Conservation (phyloP, 164 flowering plant genomes). For the Vitis riparia region DNA sequence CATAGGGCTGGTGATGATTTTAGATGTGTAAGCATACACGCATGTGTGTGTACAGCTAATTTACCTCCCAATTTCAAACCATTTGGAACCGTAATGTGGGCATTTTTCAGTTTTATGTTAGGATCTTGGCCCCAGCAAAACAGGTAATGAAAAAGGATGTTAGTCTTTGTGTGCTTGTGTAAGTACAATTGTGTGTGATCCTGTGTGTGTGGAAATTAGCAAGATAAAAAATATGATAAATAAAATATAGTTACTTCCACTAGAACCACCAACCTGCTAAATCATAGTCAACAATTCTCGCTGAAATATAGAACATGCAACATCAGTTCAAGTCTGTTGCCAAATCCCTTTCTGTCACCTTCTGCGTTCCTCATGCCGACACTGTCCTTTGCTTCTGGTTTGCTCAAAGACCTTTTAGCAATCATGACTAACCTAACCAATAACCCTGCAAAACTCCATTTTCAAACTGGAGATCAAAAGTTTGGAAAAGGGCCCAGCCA, state of each 20-base stretch:
- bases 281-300: constrained; percentile 13
- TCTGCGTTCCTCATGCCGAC: constrained; percentile 25
- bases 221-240: neutral
- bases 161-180: no score
- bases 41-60: no score
- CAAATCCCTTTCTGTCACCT: constrained; percentile 29
- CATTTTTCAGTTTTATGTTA: no score
- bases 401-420: constrained; percentile 27
- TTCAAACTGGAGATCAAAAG: constrained; percentile 28
- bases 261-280: constrained; percentile 18
- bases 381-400: constrained; percentile 24
- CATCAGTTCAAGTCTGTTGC: constrained; percentile 21
- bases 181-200: no score
- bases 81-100: no score
- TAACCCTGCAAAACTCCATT: constrained; percentile 15
- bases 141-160: no score
- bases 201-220: neutral
- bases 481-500: constrained; percentile 18
- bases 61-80: no score
- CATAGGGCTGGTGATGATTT: no score
- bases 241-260: neutral
- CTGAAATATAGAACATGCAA: constrained; percentile 15
- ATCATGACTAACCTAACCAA: constrained; percentile 24
- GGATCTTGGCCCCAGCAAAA: no score
- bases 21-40: no score